Conservation (phyloP, 202 grass and related monocot genomes). For the Saccharum hybrid region DNA sequence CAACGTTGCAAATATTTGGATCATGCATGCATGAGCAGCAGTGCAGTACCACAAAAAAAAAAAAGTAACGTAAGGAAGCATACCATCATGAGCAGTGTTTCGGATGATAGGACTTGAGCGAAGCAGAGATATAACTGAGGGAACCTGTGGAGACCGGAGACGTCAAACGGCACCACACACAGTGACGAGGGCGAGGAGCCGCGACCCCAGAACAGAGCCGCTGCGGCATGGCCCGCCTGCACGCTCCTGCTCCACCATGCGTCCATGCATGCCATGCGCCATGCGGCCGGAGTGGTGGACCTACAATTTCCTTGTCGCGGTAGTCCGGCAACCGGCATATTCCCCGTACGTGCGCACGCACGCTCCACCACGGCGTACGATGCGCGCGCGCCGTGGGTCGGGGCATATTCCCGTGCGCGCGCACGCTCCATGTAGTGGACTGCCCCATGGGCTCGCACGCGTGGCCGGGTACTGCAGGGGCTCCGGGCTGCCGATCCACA, state of each 20-base stretch:
- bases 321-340: no score
- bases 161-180: neutral
- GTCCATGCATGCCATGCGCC: no score
- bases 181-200: neutral
- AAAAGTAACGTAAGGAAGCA: slow-evolving; percentile 7
- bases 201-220: neutral
- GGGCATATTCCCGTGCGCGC: no score
- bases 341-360: no score
- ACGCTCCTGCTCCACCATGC: neutral
- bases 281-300: no score
- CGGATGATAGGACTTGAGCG: slow-evolving; percentile 26
- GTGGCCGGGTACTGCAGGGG: no score
- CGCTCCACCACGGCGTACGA: no score
- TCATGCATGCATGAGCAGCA: neutral
- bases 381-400: no score
- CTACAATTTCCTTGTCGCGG: no score
- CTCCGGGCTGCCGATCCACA: no score
- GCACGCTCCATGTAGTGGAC: no score
- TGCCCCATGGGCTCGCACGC: no score
- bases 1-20: neutral
- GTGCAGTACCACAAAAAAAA: neutral
- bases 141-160: neutral
- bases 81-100: neutral
- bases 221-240: neutral
- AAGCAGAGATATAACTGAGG: neutral